Percentiles rank a stretch among this genome's conserved stretches.
phyloP scores from a whole-genome alignment of 1,284 basidiomycete genomes.

The Golubevia sp. region DNA sequence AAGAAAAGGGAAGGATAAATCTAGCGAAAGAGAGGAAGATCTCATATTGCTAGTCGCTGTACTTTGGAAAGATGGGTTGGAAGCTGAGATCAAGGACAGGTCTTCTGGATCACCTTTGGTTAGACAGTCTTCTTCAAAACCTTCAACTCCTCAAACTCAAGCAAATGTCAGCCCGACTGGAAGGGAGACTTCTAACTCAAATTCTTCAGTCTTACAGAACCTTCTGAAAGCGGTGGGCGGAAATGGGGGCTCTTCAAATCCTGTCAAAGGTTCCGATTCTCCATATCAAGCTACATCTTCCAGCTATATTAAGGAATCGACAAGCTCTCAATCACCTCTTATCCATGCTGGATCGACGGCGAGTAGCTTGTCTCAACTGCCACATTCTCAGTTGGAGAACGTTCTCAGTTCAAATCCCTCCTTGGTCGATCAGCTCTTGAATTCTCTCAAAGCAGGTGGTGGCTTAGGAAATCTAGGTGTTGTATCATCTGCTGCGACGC shows the following conservation, averaged over 20 bases:
- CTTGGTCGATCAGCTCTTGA: slow-evolving; percentile 8
- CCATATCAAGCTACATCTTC: neutral
- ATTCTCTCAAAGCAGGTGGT: slow-evolving; percentile 3
- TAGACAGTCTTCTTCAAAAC: neutral
- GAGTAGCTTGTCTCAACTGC: neutral
- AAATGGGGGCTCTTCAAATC: neutral
- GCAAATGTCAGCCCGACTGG: too few species aligned
- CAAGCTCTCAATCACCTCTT: neutral
- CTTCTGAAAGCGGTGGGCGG: slow-evolving; percentile 17
- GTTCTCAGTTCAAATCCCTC: slow-evolving; percentile 9
- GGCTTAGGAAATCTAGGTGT: neutral
- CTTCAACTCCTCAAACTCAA: neutral
- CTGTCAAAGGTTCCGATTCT: neutral
- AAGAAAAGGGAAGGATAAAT: neutral
- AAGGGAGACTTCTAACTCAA: neutral
- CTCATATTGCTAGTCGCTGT: slow-evolving; percentile 45
- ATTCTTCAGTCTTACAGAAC: slow-evolving; percentile 16
- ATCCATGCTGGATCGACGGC: neutral
- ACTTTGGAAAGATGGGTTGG: slow-evolving; percentile 27
- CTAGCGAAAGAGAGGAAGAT: slow-evolving; percentile 19
- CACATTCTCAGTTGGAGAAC: slow-evolving; percentile 1
- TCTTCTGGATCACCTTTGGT: neutral
- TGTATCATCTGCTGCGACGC: neutral
- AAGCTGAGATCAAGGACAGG: slow-evolving; percentile 1
- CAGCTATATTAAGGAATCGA: neutral